Conservation (phyloP, 208 protist genomes). For the Leishmania martiniquensis region DNA sequence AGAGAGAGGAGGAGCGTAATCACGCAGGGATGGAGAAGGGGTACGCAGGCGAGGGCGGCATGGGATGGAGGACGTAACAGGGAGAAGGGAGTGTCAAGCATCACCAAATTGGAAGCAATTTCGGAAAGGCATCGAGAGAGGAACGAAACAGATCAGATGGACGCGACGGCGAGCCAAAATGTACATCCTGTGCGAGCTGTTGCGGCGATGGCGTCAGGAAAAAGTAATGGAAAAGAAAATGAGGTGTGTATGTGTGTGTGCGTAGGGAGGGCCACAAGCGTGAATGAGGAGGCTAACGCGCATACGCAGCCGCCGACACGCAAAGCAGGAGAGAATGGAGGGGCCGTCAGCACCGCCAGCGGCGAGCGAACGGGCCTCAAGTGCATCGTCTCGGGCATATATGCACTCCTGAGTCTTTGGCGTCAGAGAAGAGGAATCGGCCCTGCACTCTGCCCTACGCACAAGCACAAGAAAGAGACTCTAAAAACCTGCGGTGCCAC, state of each 20-base stretch:
- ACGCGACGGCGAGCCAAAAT: neutral
- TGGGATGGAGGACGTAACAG: neutral
- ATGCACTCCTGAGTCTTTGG: too few relatives aligned
- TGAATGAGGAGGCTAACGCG: too few relatives aligned
- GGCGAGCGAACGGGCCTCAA: too few relatives aligned
- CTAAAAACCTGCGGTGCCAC: neutral
- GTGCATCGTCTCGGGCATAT: neutral
- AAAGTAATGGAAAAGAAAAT: neutral
- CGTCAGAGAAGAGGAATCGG: neutral
- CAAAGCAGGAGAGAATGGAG: neutral
- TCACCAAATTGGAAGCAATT: neutral
- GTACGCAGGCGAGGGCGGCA: neutral
- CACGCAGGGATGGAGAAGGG: neutral
- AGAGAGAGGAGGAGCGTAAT: neutral
- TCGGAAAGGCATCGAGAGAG: neutral
- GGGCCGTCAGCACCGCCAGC: neutral
- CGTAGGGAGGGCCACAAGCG: too few relatives aligned
- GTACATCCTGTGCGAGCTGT: too few relatives aligned
- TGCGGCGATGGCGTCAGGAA: neutral
- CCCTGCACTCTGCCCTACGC: neutral
- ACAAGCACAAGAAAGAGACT: neutral
- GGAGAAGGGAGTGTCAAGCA: neutral
- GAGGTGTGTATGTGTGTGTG: too few relatives aligned
- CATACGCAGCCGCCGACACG: too few relatives aligned
- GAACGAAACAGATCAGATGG: neutral